These are phyloP conservation scores for Pezicula neosporulosa DNA, from an alignment of 2,329 filamentous ascomycete species.

Conservation along the genomic window DNA sequence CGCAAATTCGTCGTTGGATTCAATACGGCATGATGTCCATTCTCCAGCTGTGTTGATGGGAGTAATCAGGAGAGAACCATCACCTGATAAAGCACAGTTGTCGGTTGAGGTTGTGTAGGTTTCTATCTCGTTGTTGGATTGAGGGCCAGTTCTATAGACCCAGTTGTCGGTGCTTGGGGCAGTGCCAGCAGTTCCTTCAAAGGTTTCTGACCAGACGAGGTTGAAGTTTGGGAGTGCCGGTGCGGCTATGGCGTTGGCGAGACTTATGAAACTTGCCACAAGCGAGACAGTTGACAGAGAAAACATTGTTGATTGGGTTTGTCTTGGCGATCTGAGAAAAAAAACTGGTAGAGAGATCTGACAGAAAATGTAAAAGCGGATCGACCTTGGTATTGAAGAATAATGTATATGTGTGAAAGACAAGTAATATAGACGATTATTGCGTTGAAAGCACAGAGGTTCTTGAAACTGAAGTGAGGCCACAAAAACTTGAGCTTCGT, in stretches of 20 bases:
- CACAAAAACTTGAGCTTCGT: not conserved
- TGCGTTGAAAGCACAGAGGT: not conserved
- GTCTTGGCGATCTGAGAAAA: not conserved
- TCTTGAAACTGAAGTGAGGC: conserved; percentile 1
- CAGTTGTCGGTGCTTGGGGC: conserved; percentile 13
- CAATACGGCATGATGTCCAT: conserved; percentile 23
- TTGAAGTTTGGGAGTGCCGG: conserved; percentile 11
- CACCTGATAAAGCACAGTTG: conserved; percentile 13
- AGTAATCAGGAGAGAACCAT: conserved; percentile 13
- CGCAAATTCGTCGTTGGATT: conserved; percentile 9
- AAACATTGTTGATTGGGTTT: not conserved
- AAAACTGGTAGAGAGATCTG: not conserved
- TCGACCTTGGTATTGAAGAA: not conserved
- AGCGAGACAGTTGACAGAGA: not conserved
- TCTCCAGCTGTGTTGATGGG: conserved; percentile 10
- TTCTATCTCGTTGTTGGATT: conserved; percentile 18
- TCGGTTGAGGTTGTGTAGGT: conserved; percentile 10
- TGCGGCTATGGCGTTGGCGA: conserved; percentile 5
- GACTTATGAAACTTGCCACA: conserved; percentile 7
- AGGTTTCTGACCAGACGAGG: conserved; percentile 17
- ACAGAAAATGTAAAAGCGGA: not conserved
- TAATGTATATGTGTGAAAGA: not conserved
- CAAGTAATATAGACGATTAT: not conserved
- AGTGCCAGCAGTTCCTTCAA: conserved; percentile 3
- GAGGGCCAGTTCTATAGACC: conserved; percentile 9